Evolutionary conservation across 176 grass and related monocot genomes (phyloP).

Genomic region (Oryza longistaminata): DNA sequence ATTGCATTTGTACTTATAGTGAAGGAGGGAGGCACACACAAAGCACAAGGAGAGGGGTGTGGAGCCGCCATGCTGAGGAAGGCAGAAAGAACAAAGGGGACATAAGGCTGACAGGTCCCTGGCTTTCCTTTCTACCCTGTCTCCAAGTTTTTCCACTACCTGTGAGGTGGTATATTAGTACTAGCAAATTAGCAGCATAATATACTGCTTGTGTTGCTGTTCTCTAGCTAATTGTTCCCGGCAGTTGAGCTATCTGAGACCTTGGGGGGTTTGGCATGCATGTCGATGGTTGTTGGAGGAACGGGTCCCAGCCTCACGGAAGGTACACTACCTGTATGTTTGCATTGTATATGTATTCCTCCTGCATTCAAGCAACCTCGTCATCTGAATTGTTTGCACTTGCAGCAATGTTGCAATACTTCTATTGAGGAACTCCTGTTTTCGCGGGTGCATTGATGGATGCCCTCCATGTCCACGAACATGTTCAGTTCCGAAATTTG

Average conservation of each 20-base stretch:
- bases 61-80: slow-evolving; percentile 49
- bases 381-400: slow-evolving; percentile 35
- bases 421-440: slow-evolving; percentile 13
- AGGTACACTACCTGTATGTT: background rate
- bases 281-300: slow-evolving; percentile 34
- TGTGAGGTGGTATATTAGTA: background rate
- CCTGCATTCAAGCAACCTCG: slow-evolving; percentile 6
- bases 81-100: slow-evolving; percentile 42
- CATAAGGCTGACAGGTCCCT: slow-evolving; percentile 70
- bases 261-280: slow-evolving; percentile 35
- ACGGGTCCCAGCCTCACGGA: slow-evolving; percentile 34
- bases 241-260: slow-evolving; percentile 54
- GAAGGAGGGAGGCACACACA: slow-evolving; percentile 49
- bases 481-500: slow-evolving; percentile 7
- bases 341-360: background rate
- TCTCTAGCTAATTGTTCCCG: slow-evolving; percentile 35
- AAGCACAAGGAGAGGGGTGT: slow-evolving; percentile 63
- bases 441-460: slow-evolving; percentile 5
- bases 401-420: slow-evolving; percentile 25
- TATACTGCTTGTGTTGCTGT: slow-evolving; percentile 23
- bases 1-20: slow-evolving; percentile 15
- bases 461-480: slow-evolving; percentile 11
- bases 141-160: slow-evolving; percentile 34
- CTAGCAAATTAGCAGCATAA: slow-evolving; percentile 12
- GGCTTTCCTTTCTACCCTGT: slow-evolving; percentile 43